Evolutionary conservation across 305 asterid genomes (phyloP).

Genomic region (Fraxinus sp.): DNA sequence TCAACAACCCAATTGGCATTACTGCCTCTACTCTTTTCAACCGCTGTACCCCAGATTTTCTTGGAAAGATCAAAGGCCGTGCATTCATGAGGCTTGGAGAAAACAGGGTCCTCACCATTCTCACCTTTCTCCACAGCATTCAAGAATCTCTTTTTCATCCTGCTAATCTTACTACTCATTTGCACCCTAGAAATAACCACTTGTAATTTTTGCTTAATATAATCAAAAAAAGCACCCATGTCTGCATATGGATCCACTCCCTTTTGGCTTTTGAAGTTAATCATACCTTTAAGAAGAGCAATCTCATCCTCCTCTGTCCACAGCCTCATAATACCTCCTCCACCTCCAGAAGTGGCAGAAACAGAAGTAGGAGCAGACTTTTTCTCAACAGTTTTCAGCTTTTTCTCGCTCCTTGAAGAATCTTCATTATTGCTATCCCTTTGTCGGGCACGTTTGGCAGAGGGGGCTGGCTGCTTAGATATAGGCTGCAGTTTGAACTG

Average conservation of each 20-base stretch:
- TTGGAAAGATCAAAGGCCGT: slow-evolving; percentile 41
- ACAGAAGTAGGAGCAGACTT: slow-evolving; percentile 12
- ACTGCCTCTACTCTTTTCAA: neutral
- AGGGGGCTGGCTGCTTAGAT: neutral
- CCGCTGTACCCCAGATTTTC: slow-evolving; percentile 43
- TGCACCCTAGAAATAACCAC: slow-evolving; percentile 41
- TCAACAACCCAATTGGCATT: slow-evolving; percentile 12
- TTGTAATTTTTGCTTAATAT: slow-evolving; percentile 37
- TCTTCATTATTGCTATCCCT: neutral
- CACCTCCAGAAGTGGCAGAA: slow-evolving; percentile 23
- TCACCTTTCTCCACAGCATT: slow-evolving; percentile 33
- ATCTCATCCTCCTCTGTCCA: slow-evolving; percentile 59
- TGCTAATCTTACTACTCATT: slow-evolving; percentile 42
- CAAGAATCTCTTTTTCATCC: slow-evolving; percentile 48
- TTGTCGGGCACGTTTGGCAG: slow-evolving; percentile 27
- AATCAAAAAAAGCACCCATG: slow-evolving; percentile 39
- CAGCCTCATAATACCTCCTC: slow-evolving; percentile 32
- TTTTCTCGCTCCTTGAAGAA: slow-evolving; percentile 25
- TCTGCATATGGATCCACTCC: slow-evolving; percentile 41
- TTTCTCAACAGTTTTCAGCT: slow-evolving; percentile 30
- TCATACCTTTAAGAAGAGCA: slow-evolving; percentile 45
- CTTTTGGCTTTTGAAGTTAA: slow-evolving; percentile 35
- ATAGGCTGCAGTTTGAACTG: slow-evolving; percentile 40
- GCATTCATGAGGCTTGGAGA: slow-evolving; percentile 42
- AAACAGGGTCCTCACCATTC: slow-evolving; percentile 37